These are phyloP conservation scores for Cylindrotheca fusiformis DNA, from an alignment of 108 stramenopile species.

Conservation along the genomic window DNA sequence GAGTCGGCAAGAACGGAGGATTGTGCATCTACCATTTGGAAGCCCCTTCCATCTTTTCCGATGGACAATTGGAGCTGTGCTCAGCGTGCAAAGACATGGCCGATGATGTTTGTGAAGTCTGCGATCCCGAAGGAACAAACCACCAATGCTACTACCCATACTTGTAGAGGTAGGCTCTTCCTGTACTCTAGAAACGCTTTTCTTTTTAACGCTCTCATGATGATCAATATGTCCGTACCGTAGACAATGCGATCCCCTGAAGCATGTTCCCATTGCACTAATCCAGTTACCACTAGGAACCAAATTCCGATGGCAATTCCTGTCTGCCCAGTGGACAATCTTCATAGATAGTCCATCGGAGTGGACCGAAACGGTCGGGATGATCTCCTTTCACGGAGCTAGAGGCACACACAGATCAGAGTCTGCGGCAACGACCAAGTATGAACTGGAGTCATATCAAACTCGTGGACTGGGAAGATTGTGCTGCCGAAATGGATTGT, in stretches of 20 bases:
- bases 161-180: conserved; percentile 6
- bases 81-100: conserved; percentile 1
- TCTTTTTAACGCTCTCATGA: no score
- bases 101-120: conserved; percentile 10
- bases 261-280: conserved; percentile 13
- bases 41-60: conserved; percentile 11
- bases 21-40: conserved; percentile 23
- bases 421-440: no score
- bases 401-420: no score
- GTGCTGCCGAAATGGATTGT: no score
- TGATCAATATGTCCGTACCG: conserved; percentile 18
- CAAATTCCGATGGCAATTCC: conserved; percentile 24
- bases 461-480: no score
- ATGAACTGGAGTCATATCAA: no score
- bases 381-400: no score
- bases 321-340: conserved; percentile 15
- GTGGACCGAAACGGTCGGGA: neutral
- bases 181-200: no score
- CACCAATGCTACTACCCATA: conserved; percentile 32
- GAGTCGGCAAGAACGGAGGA: conserved; percentile 30
- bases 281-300: conserved; percentile 17
- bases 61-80: conserved; percentile 23
- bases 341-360: neutral
- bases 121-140: neutral
- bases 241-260: neutral